Evolutionary conservation across 495 filamentous ascomycete species (phyloP).

Genomic region (Arthonia radiata): DNA sequence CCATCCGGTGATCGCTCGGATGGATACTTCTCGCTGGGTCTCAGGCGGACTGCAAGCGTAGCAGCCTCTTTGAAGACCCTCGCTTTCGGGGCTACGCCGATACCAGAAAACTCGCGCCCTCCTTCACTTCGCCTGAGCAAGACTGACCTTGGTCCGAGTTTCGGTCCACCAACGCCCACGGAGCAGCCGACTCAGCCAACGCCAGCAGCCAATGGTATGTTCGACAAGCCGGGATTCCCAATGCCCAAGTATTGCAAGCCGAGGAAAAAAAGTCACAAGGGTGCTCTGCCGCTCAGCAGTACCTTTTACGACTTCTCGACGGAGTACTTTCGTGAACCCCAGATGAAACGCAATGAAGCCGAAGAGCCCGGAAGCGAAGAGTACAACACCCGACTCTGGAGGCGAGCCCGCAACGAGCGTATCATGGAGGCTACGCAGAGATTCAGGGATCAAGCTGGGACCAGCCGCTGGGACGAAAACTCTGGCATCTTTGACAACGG

Average conservation of each 20-base stretch:
- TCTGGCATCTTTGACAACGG: constrained; percentile 61
- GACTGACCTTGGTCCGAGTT: too few species aligned
- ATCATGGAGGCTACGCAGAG: constrained; percentile 82
- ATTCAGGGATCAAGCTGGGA: constrained; percentile 65
- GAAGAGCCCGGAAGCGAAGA: constrained; percentile 94
- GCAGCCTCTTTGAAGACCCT: constrained; percentile 46
- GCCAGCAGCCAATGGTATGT: constrained; percentile 24
- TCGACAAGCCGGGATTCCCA: constrained; percentile 15
- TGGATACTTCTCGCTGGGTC: constrained; percentile 36
- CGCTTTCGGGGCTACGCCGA: constrained; percentile 26
- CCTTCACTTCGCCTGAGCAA: too few species aligned
- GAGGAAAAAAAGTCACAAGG: constrained; percentile 26
- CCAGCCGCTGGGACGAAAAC: constrained; percentile 57
- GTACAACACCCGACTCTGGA: constrained; percentile 88
- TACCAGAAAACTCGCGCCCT: constrained; percentile 5
- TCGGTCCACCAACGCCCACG: too few species aligned
- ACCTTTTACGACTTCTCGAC: constrained; percentile 86
- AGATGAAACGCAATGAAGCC: constrained; percentile 89
- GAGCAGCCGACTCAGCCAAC: too few species aligned
- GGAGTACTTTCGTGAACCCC: constrained; percentile 95
- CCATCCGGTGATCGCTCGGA: constrained; percentile 19
- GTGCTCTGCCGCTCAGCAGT: constrained; percentile 49
- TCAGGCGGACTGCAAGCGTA: constrained; percentile 45
- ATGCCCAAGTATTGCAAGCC: constrained; percentile 45
- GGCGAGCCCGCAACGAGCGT: constrained; percentile 72